Evolutionary conservation across 2,329 filamentous ascomycete species (phyloP), one percentile per base, ranked within the genome.

Genomic region (Endothia cerciana): DNA sequence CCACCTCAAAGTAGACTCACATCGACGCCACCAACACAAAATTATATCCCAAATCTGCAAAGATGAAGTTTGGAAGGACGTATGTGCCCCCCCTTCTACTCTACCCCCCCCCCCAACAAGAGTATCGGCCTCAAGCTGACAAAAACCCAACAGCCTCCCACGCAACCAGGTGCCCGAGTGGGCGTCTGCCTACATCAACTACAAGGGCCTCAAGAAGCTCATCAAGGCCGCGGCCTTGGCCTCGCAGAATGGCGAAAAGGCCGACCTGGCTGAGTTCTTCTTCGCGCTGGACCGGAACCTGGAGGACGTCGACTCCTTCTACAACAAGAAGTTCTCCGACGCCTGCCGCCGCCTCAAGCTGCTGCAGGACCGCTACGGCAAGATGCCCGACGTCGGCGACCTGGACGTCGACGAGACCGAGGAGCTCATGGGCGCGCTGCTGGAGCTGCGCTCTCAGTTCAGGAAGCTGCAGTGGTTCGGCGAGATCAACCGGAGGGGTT

Each of bases 391-490:
- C 65, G 81, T 89, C 40, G 86, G 91, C 68, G 86, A 87, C 65
- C 86, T 97, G 69, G 94, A 97, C 75, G 86, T 89, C 69, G 93
- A 97, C 75, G 95, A 99, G 78, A 85, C 90, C 53, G 92, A 97
- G 77, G 95, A 99, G 78, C 83, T 98, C 57, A 91, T 96, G 82
- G 93, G 91, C 43, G 93, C 94, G 43, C 82, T 99, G 60, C 85
- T 98, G 40, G 95, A 99, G 78, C 83, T 98, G 67, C 88, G 95
- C 65, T 90, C 89, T 62, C 92, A 96, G 75, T 80, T 98, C 71
- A 87, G 95, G 67, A 98, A 98, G 73, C 82, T 99, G 62, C 92
- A 97, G 77, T 98, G 94, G 94, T 99, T 98, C 76, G 94, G 94
- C 60, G 94, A 98, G 79, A 94, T 98, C 73, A 99, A 99, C 77